These are phyloP conservation scores for Saccharomyces pastorianus DNA, from an alignment of 1,139 yeast genomes.

Conservation along the genomic window DNA sequence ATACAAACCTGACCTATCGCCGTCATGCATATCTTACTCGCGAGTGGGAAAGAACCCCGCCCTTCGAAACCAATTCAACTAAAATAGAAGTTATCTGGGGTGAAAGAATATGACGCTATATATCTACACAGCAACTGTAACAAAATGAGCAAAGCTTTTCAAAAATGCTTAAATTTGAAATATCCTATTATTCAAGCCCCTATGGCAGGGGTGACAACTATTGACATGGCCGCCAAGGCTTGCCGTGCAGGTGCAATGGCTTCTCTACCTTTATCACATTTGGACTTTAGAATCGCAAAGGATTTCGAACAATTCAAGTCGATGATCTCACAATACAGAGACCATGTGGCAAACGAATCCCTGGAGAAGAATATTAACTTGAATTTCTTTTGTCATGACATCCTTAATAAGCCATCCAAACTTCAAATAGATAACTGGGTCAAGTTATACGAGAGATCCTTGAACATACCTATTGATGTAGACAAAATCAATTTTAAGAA, in stretches of 20 bases:
- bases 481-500: constrained; percentile 17
- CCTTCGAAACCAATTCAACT: background rate
- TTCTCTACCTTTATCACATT: constrained; percentile 37
- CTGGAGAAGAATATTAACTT: background rate
- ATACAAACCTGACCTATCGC: background rate
- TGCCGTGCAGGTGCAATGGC: constrained; percentile 40
- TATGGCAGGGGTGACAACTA: constrained; percentile 46
- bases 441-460: background rate
- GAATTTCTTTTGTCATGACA: background rate
- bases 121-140: background rate
- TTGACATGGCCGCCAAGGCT: constrained; percentile 36
- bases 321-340: background rate
- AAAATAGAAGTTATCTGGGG: too few relatives aligned
- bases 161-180: constrained; percentile 19
- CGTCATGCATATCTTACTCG: background rate
- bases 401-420: background rate
- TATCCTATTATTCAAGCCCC: constrained; percentile 45
- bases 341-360: background rate
- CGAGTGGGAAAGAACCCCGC: background rate
- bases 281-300: background rate
- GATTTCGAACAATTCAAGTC: background rate
- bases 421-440: background rate
- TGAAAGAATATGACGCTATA: too few relatives aligned
- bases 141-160: background rate
- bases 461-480: background rate